Conservation (phyloP, 2,329 filamentous ascomycete species). For the Fusarium albidum region DNA sequence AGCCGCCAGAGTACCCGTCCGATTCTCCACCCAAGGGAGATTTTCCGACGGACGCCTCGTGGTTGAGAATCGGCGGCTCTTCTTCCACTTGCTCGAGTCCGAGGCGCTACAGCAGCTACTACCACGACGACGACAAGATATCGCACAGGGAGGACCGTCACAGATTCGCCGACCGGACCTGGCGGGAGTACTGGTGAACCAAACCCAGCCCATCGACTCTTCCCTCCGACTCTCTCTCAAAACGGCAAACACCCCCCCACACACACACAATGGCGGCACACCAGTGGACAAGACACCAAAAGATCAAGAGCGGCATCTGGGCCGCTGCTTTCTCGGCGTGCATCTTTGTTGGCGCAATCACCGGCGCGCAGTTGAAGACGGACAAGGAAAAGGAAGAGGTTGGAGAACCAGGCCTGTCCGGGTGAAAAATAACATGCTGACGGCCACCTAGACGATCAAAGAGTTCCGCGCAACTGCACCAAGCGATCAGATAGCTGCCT, state of each 20-base stretch:
- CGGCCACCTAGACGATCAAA: constrained; percentile 41
- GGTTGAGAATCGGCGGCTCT: too few relatives aligned
- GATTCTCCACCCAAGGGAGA: too few relatives aligned
- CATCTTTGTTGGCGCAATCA: constrained; percentile 56
- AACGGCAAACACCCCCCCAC: too few relatives aligned
- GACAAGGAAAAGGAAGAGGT: constrained; percentile 57
- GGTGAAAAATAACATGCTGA: background rate
- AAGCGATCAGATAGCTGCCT: constrained; percentile 55
- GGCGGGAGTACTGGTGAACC: constrained; percentile 41
- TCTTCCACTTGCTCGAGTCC: too few relatives aligned
- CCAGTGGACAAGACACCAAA: constrained; percentile 44
- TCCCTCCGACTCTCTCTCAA: background rate
- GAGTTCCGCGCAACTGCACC: constrained; percentile 50
- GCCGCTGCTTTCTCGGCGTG: constrained; percentile 57
- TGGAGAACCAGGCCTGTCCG: background rate
- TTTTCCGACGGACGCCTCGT: too few relatives aligned
- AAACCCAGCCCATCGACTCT: too few relatives aligned
- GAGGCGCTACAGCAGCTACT: background rate
- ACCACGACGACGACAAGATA: constrained; percentile 21
- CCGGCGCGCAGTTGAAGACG: constrained; percentile 59
- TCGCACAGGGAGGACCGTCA: constrained; percentile 33
- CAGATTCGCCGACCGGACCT: constrained; percentile 36
- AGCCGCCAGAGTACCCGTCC: background rate
- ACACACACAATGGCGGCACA: constrained; percentile 23
- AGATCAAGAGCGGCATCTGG: constrained; percentile 46